Evolutionary conservation across 2,329 filamentous ascomycete genomes (phyloP), one percentile per base, ranked within the genome.

Genomic region (Colletotrichum chlorophyti): DNA sequence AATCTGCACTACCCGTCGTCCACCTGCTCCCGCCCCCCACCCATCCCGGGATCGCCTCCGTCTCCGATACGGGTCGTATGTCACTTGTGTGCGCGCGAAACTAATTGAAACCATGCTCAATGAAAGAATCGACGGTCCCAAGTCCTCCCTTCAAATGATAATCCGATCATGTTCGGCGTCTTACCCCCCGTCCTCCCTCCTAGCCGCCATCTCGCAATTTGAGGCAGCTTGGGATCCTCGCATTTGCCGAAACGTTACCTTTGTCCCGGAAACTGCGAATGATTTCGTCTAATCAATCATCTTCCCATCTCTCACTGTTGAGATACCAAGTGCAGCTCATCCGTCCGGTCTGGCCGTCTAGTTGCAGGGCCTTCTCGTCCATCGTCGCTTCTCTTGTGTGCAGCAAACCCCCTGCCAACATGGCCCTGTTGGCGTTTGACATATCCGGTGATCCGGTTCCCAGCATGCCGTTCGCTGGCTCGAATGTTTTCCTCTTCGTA

Each of bases 351-450:
- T 38, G 11, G 7, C 21, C 17, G 15, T 58, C 15, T 15, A 23
- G n/a, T 35, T 35, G 23, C 35, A 54, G 29, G n/a, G n/a, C 14
- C 31, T 15, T 27, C 21, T 21, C 9, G 6, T 17, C 17, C 34
- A 21, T 42, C 42, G 24, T 58, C 50, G 35, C 37, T 50, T 51
- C 35, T 54, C 29, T 47, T 14, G n/a, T 29, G 23, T 12, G 32
- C 19, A 34, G 21, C 29, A 17, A n/a, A n/a, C 11, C n/a, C 27
- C 37, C 17, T 37, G 26, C 17, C 23, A 38, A 23, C 35, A 37
- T 14, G 31, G 26, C 32, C n/a, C 46, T 53, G 17, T 19, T 19
- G n/a, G n/a, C 23, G 31, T 53, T 31, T 34, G 32, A 23, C 27
- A 41, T 23, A 14, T n/a, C 29, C 31, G 29, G 24, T 21, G 50